Base-by-base conservation (phyloP, 2,329 filamentous ascomycete species). In the Trichophyton schoenleinii region DNA sequence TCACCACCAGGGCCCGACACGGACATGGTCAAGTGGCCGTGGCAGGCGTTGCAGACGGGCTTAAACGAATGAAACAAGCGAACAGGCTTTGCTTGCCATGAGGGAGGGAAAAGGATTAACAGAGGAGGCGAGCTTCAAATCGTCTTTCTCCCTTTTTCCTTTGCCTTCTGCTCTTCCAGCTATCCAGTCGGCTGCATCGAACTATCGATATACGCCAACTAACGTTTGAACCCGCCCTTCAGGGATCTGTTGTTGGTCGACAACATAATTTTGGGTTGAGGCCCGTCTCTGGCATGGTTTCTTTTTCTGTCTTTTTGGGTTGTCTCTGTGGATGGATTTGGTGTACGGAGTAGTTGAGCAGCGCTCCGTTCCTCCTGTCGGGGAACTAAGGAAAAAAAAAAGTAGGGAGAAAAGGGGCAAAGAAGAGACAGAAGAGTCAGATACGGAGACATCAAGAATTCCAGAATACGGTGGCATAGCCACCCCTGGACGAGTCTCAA, bases 381-480 rank as follows among this genome's bases (percentile, higher is more conserved):
- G 52, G 5, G 28, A 36, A 55, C 15, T 44, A 20, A 15, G 7
- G 18, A 31, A 53, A 15, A n/a, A 36, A 53, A 28, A 53, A 15
- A n/a, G n/a, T 13, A 42, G 55, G 31, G 55, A 41, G 22, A 58
- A 58, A 58, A 44, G 55, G 55, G 55, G 55, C 49, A 48, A 48
- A 25, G 44, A 20, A 25, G 20, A 25, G 20, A 52, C 11, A 13
- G 20, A 13, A 28, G 22, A 52, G 46, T 25, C 41, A 18, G 41
- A n/a, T 44, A 44, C 41, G 41, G 41, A 44, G 41, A 25, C 46
- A 11, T 52, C 20, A 25, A 52, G 22, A 52, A 9, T 28, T 52
- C 46, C 46, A 52, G 46, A 52, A 52, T 52, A 25, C 22, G 46
- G 8, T 22, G 46, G 22, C 46, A 28, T 28, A 52, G 20, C 46